phyloP scores from a whole-genome alignment of 306 rosid genomes.

The Trichosanthes truncata region DNA sequence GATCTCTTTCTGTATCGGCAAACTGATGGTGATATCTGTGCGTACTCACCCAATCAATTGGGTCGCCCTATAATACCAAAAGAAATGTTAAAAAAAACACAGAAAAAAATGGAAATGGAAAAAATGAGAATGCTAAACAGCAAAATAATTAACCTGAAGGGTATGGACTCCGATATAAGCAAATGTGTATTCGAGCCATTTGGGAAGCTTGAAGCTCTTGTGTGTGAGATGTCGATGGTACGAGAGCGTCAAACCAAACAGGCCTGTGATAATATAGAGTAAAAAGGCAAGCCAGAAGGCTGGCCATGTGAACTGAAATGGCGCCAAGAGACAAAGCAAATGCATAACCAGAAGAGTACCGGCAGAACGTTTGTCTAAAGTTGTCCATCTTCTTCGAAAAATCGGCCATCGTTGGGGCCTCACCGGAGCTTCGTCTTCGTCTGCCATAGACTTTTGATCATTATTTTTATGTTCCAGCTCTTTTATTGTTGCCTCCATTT shows the following conservation, averaged over 20 bases:
- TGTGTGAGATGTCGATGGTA: constrained; percentile 77
- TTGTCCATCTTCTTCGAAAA: not conserved
- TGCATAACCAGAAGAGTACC: constrained; percentile 27
- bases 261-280: constrained; percentile 55
- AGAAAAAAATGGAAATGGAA: accelerated
- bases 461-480: not conserved
- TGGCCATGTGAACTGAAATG: constrained; percentile 56
- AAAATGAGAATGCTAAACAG: not conserved
- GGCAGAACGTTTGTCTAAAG: not conserved
- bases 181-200: constrained; percentile 75
- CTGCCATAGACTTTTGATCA: not conserved
- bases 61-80: constrained; percentile 41
- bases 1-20: constrained; percentile 78
- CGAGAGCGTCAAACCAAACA: constrained; percentile 66
- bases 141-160: constrained; percentile 41
- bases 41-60: constrained; percentile 88
- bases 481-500: not conserved
- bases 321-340: constrained; percentile 51
- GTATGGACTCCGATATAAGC: constrained; percentile 67
- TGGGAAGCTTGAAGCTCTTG: constrained; percentile 72
- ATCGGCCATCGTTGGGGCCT: not conserved
- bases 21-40: constrained; percentile 91
- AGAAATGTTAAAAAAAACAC: not conserved
- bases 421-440: too few relatives aligned
- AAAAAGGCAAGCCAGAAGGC: constrained; percentile 47